phyloP scores from a whole-genome alignment of 768 basidiomycete genomes.

The Leucosporidium scottii region DNA sequence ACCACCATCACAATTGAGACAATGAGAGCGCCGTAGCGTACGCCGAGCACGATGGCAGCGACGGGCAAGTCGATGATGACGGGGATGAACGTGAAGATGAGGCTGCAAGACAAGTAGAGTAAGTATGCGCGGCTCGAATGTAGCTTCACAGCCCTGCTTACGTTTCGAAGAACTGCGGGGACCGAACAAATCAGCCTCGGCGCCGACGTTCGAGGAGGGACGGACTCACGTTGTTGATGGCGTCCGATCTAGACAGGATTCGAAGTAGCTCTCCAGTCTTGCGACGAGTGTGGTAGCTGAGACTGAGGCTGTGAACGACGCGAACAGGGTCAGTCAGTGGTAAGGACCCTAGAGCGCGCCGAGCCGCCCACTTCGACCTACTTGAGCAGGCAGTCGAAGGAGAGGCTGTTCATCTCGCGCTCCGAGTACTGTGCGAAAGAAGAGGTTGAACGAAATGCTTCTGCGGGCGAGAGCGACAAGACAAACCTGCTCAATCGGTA shows the following conservation, averaged over 20 bases:
- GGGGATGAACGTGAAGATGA: constrained; percentile 77
- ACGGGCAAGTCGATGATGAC: constrained; percentile 62
- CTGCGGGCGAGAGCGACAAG: constrained; percentile 35
- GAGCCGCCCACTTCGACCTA: constrained; percentile 48
- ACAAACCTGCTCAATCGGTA: constrained; percentile 59
- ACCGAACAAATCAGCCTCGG: neutral
- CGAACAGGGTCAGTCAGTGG: neutral
- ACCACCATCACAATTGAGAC: constrained; percentile 42
- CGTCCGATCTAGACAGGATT: constrained; percentile 73
- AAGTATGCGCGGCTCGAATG: too few relatives aligned
- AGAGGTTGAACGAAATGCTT: constrained; percentile 48
- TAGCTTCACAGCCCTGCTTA: too few relatives aligned
- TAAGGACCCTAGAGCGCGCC: constrained; percentile 43
- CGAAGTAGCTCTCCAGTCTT: constrained; percentile 81
- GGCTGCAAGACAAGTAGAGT: constrained; percentile 1
- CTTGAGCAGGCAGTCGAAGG: constrained; percentile 78
- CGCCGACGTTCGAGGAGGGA: constrained; percentile 40
- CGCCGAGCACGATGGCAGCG: constrained; percentile 54
- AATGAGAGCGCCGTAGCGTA: constrained; percentile 38
- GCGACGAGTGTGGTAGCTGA: constrained; percentile 56
- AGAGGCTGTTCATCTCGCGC: constrained; percentile 73
- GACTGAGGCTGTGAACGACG: constrained; percentile 42
- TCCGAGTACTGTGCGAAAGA: constrained; percentile 8
- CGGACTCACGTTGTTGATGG: constrained; percentile 58
- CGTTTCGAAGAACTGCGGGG: constrained; percentile 47